Conservation (phyloP, 2,329 filamentous ascomycete species). For the Paracorniculantispora psalliotae region DNA sequence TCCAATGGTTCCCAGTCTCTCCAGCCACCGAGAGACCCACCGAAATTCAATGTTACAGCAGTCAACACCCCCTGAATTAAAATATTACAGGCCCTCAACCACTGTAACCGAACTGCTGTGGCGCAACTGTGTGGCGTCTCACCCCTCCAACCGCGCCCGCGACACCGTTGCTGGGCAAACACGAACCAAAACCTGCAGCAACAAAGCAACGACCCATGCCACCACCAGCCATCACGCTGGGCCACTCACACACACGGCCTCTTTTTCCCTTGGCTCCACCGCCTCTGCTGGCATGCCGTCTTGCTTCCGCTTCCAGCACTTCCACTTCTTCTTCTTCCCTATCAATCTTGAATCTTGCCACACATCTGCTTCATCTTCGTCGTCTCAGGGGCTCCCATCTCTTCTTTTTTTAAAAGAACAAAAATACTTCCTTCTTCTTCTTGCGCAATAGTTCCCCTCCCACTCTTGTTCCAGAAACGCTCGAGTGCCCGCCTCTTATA, state of each 20-base stretch:
- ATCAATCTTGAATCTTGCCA: not conserved
- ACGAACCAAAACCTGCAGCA: not conserved
- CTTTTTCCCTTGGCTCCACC: not conserved
- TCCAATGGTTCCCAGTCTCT: too few relatives aligned
- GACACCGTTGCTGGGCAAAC: slow-evolving; percentile 8
- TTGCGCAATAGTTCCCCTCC: not conserved
- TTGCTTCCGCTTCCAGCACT: slow-evolving; percentile 10
- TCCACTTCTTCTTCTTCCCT: not conserved
- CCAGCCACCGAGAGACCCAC: too few relatives aligned
- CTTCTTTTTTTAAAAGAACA: not conserved
- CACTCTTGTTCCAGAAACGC: not conserved
- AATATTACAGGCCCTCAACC: not conserved
- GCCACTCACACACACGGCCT: not conserved
- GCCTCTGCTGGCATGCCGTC: not conserved
- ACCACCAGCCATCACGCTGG: not conserved
- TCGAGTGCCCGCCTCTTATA: not conserved
- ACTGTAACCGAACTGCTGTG: not conserved
- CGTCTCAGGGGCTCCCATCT: not conserved
- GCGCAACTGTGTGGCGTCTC: not conserved
- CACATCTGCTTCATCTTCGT: not conserved
- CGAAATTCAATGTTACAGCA: not conserved
- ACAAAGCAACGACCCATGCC: not conserved
- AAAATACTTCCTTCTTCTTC: not conserved
- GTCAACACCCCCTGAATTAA: not conserved
- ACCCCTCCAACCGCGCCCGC: not conserved